Evolutionary conservation across 2,329 filamentous ascomycete species (phyloP).

Genomic region (Zalaria obscura): DNA sequence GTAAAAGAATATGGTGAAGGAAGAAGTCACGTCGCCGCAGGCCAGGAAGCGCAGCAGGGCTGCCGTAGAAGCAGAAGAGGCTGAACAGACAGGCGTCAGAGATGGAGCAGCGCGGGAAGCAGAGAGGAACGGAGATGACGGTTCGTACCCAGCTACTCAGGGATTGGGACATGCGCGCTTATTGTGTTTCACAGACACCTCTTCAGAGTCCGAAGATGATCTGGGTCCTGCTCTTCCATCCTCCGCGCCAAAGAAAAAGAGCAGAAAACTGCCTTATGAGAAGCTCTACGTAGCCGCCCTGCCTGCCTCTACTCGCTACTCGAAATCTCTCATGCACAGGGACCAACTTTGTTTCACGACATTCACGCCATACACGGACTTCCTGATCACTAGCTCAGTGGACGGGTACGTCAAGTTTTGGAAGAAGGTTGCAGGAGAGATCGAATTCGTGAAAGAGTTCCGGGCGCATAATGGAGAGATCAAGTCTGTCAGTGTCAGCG

Average conservation of each 20-base stretch:
- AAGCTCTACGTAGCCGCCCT: constrained; percentile 88
- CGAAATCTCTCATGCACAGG: constrained; percentile 95
- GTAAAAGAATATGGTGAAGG: neutral
- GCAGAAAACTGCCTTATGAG: constrained; percentile 80
- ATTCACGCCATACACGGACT: constrained; percentile 82
- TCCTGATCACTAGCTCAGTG: constrained; percentile 82
- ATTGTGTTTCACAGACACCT: constrained; percentile 28
- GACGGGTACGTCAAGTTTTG: constrained; percentile 99
- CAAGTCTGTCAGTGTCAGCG: constrained; percentile 67
- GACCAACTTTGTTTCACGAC: constrained; percentile 82
- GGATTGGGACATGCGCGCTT: too few relatives aligned
- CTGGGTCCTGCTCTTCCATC: constrained; percentile 87
- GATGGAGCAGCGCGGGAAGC: neutral
- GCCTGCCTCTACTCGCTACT: constrained; percentile 69
- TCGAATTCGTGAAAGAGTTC: constrained; percentile 98
- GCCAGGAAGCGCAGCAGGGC: constrained; percentile 7
- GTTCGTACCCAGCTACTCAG: neutral
- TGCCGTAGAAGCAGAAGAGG: constrained; percentile 5
- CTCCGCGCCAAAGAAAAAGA: constrained; percentile 73
- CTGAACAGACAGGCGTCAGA: neutral
- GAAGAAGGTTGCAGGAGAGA: constrained; percentile 83
- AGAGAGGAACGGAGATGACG: constrained; percentile 5
- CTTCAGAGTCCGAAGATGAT: constrained; percentile 57
- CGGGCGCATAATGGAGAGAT: constrained; percentile 80
- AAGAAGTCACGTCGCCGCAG: constrained; percentile 6